phyloP scores from a whole-genome alignment of 352 stramenopile genomes.

The Aphanomyces euteiches region DNA sequence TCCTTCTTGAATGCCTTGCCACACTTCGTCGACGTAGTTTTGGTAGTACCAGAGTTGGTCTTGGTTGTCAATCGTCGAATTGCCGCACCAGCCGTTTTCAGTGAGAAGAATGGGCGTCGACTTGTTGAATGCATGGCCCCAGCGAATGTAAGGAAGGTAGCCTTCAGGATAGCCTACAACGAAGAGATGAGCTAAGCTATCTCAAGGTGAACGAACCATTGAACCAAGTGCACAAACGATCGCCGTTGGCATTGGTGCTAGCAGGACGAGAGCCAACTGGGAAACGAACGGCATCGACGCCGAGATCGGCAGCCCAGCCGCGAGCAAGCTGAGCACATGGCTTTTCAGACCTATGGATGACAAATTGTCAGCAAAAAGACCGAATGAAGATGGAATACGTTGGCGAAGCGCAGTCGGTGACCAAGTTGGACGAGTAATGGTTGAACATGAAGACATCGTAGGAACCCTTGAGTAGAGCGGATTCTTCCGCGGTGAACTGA shows the following conservation, averaged over 20 bases:
- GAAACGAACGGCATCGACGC: conserved; percentile 49
- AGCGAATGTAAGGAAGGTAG: conserved; percentile 61
- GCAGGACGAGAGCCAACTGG: conserved; percentile 52
- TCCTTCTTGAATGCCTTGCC: conserved; percentile 38
- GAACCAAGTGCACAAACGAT: conserved; percentile 45
- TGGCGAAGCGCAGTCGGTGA: conserved; percentile 46
- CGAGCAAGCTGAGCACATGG: conserved; percentile 40
- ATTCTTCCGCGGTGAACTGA: conserved; percentile 75
- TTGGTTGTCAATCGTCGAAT: conserved; percentile 51
- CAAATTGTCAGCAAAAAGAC: not conserved
- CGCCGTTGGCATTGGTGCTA: conserved; percentile 40
- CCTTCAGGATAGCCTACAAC: conserved; percentile 46
- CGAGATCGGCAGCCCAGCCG: conserved; percentile 48
- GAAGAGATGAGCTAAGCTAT: conserved; percentile 33
- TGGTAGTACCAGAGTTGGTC: conserved; percentile 68
- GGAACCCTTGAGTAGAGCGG: conserved; percentile 69
- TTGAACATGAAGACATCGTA: conserved; percentile 95
- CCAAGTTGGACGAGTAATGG: conserved; percentile 81
- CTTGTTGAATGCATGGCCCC: conserved; percentile 45
- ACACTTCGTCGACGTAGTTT: conserved; percentile 51
- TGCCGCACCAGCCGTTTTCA: conserved; percentile 67
- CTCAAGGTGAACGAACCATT: conserved; percentile 35
- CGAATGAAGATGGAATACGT: conserved; percentile 9
- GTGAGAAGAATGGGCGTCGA: conserved; percentile 44
- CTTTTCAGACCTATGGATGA: conserved; percentile 33